Conservation (phyloP, 139 green algal species). For the Coccomyxa sp. region DNA sequence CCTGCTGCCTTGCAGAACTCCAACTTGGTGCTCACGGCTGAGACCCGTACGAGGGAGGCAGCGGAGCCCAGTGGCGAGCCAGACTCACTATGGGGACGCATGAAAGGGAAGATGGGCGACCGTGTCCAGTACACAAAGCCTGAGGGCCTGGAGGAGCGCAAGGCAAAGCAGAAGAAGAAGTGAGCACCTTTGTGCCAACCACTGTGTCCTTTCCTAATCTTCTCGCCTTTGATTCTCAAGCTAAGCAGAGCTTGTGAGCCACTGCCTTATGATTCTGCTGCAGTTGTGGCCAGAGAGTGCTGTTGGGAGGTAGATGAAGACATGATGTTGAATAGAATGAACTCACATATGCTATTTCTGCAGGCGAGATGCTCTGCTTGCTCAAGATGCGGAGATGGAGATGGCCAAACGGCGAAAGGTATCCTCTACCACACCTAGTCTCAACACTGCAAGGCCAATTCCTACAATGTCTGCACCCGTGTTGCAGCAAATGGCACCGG, state of each 20-base stretch:
- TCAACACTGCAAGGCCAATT: background rate
- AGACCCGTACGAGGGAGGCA: conserved; percentile 72
- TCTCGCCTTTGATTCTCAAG: background rate
- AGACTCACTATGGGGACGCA: conserved; percentile 78
- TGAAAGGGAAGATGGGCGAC: conserved; percentile 90
- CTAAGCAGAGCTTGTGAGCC: background rate
- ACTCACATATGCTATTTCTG: too few relatives aligned
- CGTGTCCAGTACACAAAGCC: conserved; percentile 56
- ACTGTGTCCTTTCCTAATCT: background rate
- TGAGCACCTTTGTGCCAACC: conserved; percentile 7
- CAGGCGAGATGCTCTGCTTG: background rate
- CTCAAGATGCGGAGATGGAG: background rate
- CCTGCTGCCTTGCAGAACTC: conserved; percentile 93
- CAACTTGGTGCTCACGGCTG: conserved; percentile 90
- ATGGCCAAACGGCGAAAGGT: background rate
- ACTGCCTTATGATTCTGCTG: too few relatives aligned
- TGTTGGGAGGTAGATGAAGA: too few relatives aligned
- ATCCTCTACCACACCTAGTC: background rate
- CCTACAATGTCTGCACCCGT: too few relatives aligned
- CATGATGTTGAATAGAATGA: too few relatives aligned
- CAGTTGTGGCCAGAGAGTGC: too few relatives aligned
- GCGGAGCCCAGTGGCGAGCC: conserved; percentile 88
- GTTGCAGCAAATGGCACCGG: too few relatives aligned
- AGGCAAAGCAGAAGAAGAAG: conserved; percentile 63
- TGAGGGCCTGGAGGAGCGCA: conserved; percentile 60